Evolutionary conservation across 2,329 filamentous ascomycete species (phyloP).

Genomic region (Xylaria sp.): DNA sequence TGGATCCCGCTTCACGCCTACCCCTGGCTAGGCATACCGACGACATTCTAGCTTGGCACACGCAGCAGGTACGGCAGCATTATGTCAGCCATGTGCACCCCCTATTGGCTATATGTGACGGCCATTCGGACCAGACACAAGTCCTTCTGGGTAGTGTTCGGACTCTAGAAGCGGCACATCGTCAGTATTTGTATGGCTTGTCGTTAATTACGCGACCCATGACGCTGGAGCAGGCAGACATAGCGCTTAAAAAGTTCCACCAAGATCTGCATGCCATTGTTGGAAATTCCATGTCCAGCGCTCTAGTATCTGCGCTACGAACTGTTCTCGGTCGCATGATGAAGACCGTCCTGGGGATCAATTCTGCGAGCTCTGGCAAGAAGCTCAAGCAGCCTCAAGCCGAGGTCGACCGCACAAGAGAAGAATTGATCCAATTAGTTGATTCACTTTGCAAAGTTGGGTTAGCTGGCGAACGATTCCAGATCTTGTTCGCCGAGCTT

Average conservation of each 20-base stretch:
- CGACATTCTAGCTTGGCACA: slow-evolving; percentile 69
- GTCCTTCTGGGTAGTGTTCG: slow-evolving; percentile 64
- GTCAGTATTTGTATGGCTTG: slow-evolving; percentile 66
- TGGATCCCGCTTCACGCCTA: slow-evolving; percentile 58
- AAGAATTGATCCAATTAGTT: slow-evolving; percentile 65
- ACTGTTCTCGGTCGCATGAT: slow-evolving; percentile 65
- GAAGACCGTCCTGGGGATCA: slow-evolving; percentile 58
- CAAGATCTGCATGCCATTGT: slow-evolving; percentile 72
- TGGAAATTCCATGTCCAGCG: slow-evolving; percentile 67
- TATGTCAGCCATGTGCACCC: slow-evolving; percentile 69
- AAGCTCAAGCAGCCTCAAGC: slow-evolving; percentile 42
- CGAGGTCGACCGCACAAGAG: slow-evolving; percentile 54
- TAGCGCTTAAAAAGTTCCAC: slow-evolving; percentile 62
- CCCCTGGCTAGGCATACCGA: slow-evolving; percentile 64
- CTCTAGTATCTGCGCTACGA: slow-evolving; percentile 64
- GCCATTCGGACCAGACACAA: slow-evolving; percentile 56
- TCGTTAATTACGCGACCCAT: slow-evolving; percentile 62
- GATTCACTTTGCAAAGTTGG: slow-evolving; percentile 71
- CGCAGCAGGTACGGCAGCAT: slow-evolving; percentile 68
- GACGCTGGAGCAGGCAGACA: slow-evolving; percentile 51
- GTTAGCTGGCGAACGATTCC: slow-evolving; percentile 73
- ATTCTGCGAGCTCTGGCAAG: slow-evolving; percentile 25
- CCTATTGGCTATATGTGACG: slow-evolving; percentile 60
- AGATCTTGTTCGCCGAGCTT: slow-evolving; percentile 76
- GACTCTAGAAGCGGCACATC: slow-evolving; percentile 68